phyloP scores from a whole-genome alignment of 2,329 filamentous ascomycete genomes.

The Colletotrichum neosansevieriae region DNA sequence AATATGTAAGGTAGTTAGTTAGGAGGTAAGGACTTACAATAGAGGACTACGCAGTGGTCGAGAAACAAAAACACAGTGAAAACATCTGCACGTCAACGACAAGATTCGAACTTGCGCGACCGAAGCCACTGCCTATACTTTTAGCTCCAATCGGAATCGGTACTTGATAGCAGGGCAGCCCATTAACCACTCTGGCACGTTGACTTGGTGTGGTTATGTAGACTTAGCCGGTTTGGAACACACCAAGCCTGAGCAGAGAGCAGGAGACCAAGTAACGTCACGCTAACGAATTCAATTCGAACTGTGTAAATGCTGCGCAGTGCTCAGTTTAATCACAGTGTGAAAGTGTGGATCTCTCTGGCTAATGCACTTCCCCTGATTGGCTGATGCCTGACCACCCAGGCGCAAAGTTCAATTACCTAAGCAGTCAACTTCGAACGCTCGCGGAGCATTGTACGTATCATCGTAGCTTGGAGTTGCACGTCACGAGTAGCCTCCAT shows the following conservation, averaged over 20 bases:
- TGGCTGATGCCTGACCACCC: slow-evolving; percentile 21
- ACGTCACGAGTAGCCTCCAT: slow-evolving; percentile 9
- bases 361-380: background rate
- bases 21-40: no score
- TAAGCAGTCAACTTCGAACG: slow-evolving; percentile 29
- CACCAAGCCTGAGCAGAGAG: background rate
- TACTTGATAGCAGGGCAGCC: slow-evolving; percentile 37
- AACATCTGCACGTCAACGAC: slow-evolving; percentile 31
- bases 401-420: slow-evolving; percentile 10
- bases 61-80: background rate
- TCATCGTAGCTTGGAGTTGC: slow-evolving; percentile 6
- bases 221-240: rapidly evolving
- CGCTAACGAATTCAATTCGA: no score
- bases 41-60: background rate
- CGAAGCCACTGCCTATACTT: slow-evolving; percentile 37
- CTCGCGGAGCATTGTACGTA: slow-evolving; percentile 13
- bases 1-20: no score
- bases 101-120: slow-evolving; percentile 41
- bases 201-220: slow-evolving; percentile 34
- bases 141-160: background rate
- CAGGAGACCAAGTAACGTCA: rapidly evolving
- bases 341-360: background rate
- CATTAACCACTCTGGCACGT: slow-evolving; percentile 41
- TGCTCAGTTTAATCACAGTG: background rate
- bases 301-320: background rate